phyloP scores from a whole-genome alignment of 1,139 yeast species.

The Scheffersomyces cryptocercus region DNA sequence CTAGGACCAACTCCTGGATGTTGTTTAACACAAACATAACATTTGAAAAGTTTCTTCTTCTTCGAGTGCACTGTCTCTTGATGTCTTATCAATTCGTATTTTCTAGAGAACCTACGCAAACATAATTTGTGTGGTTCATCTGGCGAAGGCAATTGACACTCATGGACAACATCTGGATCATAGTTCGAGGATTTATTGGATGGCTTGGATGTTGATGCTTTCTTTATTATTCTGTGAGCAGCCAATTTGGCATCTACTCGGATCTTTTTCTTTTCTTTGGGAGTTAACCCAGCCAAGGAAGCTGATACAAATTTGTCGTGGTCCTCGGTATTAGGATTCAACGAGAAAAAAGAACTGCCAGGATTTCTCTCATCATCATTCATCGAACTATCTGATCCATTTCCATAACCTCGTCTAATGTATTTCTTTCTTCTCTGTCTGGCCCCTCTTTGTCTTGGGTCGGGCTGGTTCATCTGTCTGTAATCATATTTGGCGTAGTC shows the following conservation, averaged over 20 bases:
- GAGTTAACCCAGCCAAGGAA: constrained; percentile 20
- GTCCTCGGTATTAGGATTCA: constrained; percentile 22
- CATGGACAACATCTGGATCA: constrained; percentile 52
- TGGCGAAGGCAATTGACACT: constrained; percentile 49
- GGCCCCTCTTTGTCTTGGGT: constrained; percentile 9
- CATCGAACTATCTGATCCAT: constrained; percentile 6
- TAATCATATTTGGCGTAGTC: constrained; percentile 35
- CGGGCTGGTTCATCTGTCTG: constrained; percentile 16
- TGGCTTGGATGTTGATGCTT: constrained; percentile 21
- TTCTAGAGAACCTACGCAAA: constrained; percentile 83
- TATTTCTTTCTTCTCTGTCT: constrained; percentile 13
- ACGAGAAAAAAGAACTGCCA: constrained; percentile 2
- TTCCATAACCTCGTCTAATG: constrained; percentile 1
- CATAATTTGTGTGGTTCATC: constrained; percentile 61
- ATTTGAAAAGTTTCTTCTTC: constrained; percentile 81
- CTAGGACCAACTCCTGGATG: constrained; percentile 53
- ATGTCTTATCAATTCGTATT: constrained; percentile 91
- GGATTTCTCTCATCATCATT: neutral
- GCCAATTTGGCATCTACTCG: constrained; percentile 31
- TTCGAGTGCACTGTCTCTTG: constrained; percentile 95
- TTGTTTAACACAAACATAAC: constrained; percentile 79
- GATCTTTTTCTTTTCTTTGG: constrained; percentile 24
- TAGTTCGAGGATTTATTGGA: constrained; percentile 45
- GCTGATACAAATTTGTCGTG: constrained; percentile 29
- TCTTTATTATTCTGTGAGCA: constrained; percentile 29